Evolutionary conservation across 345 rosid species (phyloP).

Genomic region (Brassica nigra): DNA sequence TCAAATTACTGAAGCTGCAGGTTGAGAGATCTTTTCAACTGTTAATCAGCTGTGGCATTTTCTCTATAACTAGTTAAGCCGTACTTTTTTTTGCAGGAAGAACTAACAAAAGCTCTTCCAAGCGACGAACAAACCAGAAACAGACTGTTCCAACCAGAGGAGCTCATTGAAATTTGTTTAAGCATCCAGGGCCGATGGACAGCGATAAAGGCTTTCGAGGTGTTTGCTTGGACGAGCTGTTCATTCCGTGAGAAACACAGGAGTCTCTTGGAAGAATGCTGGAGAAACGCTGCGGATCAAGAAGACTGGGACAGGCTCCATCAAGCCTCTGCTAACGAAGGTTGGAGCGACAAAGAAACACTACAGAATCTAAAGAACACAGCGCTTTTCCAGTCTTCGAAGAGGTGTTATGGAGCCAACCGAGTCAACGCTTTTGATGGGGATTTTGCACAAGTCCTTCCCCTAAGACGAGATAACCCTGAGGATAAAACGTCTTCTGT

Average conservation of each 20-base stretch:
- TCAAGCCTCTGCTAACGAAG: slow-evolving; percentile 62
- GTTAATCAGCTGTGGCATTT: not conserved
- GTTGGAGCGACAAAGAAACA: slow-evolving; percentile 90
- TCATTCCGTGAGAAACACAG: slow-evolving; percentile 70
- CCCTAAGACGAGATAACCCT: slow-evolving; percentile 55
- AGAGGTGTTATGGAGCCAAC: slow-evolving; percentile 65
- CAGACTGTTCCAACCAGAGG: slow-evolving; percentile 66
- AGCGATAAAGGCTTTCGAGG: slow-evolving; percentile 67
- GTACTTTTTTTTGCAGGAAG: slow-evolving; percentile 56
- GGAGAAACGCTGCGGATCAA: slow-evolving; percentile 80
- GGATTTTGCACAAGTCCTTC: slow-evolving; percentile 67
- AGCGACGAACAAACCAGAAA: slow-evolving; percentile 42
- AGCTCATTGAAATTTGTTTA: slow-evolving; percentile 73
- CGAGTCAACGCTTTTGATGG: slow-evolving; percentile 61
- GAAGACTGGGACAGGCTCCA: slow-evolving; percentile 78
- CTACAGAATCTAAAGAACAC: slow-evolving; percentile 64
- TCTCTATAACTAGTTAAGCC: slow-evolving; percentile 1
- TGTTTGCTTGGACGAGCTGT: slow-evolving; percentile 87
- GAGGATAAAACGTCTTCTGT: slow-evolving; percentile 54
- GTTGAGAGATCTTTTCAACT: slow-evolving; percentile 37
- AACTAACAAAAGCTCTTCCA: slow-evolving; percentile 50
- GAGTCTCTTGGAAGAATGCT: slow-evolving; percentile 79
- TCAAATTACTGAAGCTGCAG: slow-evolving; percentile 85
- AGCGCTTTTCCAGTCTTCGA: slow-evolving; percentile 72
- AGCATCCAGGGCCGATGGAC: slow-evolving; percentile 52